Conservation (phyloP, 2,329 filamentous ascomycete genomes). For the Cytospora chrysosperma region DNA sequence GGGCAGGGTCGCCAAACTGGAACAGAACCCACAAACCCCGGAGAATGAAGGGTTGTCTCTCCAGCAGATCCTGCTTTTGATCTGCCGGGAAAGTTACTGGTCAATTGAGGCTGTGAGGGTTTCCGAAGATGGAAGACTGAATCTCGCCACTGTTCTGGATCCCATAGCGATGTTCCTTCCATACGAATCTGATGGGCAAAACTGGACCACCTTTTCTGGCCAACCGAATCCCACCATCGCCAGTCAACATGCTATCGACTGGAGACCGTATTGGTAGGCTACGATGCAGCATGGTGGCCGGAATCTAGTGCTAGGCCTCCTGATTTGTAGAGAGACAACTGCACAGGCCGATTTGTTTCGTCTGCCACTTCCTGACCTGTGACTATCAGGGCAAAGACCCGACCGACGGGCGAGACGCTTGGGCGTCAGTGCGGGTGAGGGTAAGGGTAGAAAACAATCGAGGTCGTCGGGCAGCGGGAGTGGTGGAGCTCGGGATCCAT, state of each 20-base stretch:
- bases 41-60: neutral
- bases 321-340: neutral
- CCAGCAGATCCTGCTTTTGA: neutral
- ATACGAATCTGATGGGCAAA: neutral
- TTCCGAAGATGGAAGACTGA: neutral
- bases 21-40: neutral
- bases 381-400: neutral
- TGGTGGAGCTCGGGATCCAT: neutral
- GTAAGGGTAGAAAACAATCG: neutral
- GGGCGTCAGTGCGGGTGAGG: neutral
- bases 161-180: neutral
- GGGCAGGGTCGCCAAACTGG: slow-evolving; percentile 1
- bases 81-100: neutral
- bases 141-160: neutral
- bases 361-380: neutral
- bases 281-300: neutral
- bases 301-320: neutral
- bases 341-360: neutral
- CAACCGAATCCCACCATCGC: neutral
- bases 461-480: neutral
- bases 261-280: neutral
- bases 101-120: neutral
- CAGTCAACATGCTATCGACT: neutral
- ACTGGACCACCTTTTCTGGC: neutral
- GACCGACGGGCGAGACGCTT: neutral